phyloP scores from a whole-genome alignment of 306 rosid genomes.

The Astragalus glycyphyllos region DNA sequence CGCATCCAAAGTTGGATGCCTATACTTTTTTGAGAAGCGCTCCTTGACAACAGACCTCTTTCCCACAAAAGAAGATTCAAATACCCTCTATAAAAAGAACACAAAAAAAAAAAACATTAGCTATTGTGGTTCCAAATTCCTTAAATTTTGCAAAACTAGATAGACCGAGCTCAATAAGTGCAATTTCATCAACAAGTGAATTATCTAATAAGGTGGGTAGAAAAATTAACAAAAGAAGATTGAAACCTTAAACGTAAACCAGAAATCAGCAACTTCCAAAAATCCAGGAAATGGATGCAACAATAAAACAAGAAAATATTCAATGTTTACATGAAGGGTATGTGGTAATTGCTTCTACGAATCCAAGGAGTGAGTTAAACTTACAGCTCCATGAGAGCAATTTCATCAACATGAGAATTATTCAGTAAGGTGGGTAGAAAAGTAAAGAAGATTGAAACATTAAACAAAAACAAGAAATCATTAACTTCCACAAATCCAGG shows the following conservation, averaged over 20 bases:
- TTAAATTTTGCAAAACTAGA: background rate
- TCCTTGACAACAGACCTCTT: constrained; percentile 82
- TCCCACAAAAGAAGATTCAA: constrained; percentile 80
- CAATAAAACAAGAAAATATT: constrained; percentile 10
- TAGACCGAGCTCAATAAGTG: background rate
- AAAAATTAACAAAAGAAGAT: background rate
- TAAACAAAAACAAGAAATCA: background rate
- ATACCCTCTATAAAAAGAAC: constrained; percentile 64
- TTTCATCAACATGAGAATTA: background rate
- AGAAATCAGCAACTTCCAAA: constrained; percentile 4
- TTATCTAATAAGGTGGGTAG: too few species aligned
- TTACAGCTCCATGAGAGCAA: constrained; percentile 29
- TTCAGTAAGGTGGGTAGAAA: background rate
- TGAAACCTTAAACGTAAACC: background rate
- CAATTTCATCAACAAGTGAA: background rate
- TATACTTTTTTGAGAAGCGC: constrained; percentile 86
- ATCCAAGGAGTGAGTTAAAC: constrained; percentile 14
- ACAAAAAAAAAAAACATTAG: constrained; percentile 28
- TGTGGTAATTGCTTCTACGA: constrained; percentile 17
- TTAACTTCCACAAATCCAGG: background rate
- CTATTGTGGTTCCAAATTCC: constrained; percentile 12
- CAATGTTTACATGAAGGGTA: background rate
- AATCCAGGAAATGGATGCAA: background rate
- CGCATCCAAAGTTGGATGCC: constrained; percentile 91
- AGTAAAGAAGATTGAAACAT: background rate